Percentiles rank a stretch among this genome's conserved stretches.
These are phyloP conservation scores for Cladorrhinum samala DNA, from an alignment of 495 filamentous ascomycete genomes.

Conservation along the genomic window DNA sequence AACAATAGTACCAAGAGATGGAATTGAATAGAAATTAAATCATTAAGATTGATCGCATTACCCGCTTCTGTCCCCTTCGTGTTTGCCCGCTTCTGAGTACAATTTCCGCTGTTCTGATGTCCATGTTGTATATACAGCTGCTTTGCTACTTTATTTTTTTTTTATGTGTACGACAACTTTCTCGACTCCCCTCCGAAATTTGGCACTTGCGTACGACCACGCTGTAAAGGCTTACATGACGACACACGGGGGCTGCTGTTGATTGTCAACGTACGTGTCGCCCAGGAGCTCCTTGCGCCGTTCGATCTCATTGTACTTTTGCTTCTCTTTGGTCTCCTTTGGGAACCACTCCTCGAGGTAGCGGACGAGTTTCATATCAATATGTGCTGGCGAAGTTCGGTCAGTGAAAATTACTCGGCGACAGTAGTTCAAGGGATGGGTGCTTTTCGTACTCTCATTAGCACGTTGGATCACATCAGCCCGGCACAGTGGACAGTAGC, in stretches of 20 bases:
- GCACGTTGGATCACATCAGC: slow-evolving; percentile 54
- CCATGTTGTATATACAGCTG: too few species aligned
- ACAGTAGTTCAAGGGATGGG: neutral
- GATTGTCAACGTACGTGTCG: slow-evolving; percentile 33
- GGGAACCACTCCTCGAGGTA: slow-evolving; percentile 52
- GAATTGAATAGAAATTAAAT: neutral
- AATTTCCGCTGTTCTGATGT: too few species aligned
- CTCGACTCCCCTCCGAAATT: too few species aligned
- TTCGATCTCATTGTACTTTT: slow-evolving; percentile 50
- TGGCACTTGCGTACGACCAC: too few species aligned
- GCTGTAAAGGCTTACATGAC: too few species aligned
- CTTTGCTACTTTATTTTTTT: slow-evolving; percentile 3
- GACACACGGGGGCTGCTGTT: slow-evolving; percentile 39
- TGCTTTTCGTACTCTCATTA: slow-evolving; percentile 44
- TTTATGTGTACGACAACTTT: neutral
- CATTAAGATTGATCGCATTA: neutral
- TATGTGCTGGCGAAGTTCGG: slow-evolving; percentile 37
- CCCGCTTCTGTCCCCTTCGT: neutral
- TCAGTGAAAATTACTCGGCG: neutral
- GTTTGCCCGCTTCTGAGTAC: neutral
- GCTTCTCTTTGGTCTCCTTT: slow-evolving; percentile 59
- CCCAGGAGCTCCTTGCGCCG: slow-evolving; percentile 50
- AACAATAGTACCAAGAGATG: neutral
- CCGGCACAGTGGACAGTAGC: slow-evolving; percentile 62
- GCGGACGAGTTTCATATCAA: slow-evolving; percentile 50